A percentile compares a stretch with the other conserved stretches of the same genome.
Conservation (phyloP, 176 grass and related monocot genomes). For the Carex scoparia region DNA sequence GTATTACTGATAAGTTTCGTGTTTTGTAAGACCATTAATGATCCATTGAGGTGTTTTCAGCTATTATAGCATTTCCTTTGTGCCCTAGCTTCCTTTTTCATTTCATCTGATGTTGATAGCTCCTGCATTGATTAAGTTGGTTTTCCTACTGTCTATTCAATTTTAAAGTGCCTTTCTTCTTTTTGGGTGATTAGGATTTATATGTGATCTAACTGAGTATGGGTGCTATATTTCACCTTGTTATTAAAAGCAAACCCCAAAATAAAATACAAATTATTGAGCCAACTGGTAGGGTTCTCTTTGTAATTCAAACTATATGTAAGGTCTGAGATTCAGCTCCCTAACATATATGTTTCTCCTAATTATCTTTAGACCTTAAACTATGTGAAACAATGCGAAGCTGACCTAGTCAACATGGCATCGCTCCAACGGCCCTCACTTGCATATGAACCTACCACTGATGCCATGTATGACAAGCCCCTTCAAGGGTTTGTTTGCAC, state of each 20-base stretch:
- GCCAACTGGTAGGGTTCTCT: neutral
- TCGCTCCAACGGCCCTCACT: conserved; percentile 60
- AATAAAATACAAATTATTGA: neutral
- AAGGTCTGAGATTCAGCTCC: neutral
- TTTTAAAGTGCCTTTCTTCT: neutral
- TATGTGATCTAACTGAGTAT: neutral
- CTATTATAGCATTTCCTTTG: neutral
- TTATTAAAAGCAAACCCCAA: conserved; percentile 2
- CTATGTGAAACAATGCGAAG: conserved; percentile 81
- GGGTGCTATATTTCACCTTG: neutral
- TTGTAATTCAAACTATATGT: neutral
- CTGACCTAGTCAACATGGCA: conserved; percentile 72
- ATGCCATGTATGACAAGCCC: conserved; percentile 73
- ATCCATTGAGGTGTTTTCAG: neutral
- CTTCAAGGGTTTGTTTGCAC: conserved; percentile 56
- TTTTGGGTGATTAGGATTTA: neutral
- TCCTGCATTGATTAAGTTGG: neutral
- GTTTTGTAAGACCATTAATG: neutral
- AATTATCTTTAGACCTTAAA: conserved; percentile 44
- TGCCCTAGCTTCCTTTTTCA: neutral
- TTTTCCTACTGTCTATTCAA: neutral
- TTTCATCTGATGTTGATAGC: neutral
- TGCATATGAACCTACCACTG: conserved; percentile 59
- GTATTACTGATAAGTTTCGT: neutral
- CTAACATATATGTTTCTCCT: neutral